These are phyloP conservation scores for Phycomyces blakesleeanus DNA, from an alignment of 192 early-diverging fungal genomes.

Conservation along the genomic window DNA sequence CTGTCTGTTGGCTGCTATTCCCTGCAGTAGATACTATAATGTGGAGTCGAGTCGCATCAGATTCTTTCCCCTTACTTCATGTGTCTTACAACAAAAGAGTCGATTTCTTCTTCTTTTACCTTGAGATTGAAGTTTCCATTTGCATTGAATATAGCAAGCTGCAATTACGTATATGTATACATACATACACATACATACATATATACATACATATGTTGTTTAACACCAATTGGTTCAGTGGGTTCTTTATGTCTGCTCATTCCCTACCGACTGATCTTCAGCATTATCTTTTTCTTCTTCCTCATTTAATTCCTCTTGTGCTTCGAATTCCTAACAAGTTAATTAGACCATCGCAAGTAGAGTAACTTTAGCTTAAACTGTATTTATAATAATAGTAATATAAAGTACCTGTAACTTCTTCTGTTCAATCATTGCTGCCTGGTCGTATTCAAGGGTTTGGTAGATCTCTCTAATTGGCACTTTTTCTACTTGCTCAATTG, in stretches of 20 bases:
- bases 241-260: too few relatives aligned
- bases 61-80: background rate
- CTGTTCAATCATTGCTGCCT: slow-evolving; percentile 50
- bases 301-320: slow-evolving; percentile 25
- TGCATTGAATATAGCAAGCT: slow-evolving; percentile 30
- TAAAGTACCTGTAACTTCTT: slow-evolving; percentile 36
- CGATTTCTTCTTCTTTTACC: slow-evolving; percentile 11
- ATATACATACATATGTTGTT: background rate
- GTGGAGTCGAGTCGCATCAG: slow-evolving; percentile 16
- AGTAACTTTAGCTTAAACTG: too few relatives aligned
- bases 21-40: slow-evolving; percentile 66
- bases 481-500: slow-evolving; percentile 24
- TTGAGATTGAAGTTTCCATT: slow-evolving; percentile 27
- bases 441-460: slow-evolving; percentile 65
- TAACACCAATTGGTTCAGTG: too few relatives aligned
- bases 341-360: too few relatives aligned
- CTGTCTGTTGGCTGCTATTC: slow-evolving; percentile 68
- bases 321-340: slow-evolving; percentile 19
- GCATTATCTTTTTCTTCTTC: slow-evolving; percentile 26
- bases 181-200: slow-evolving; percentile 5
- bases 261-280: slow-evolving; percentile 37
- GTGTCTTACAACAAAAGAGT: too few relatives aligned
- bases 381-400: background rate
- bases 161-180: slow-evolving; percentile 20
- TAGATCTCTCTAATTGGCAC: slow-evolving; percentile 61